Evolutionary conservation across 192 early-diverging fungal genomes (phyloP).

Genomic region (Globomyces pollinis-pini): DNA sequence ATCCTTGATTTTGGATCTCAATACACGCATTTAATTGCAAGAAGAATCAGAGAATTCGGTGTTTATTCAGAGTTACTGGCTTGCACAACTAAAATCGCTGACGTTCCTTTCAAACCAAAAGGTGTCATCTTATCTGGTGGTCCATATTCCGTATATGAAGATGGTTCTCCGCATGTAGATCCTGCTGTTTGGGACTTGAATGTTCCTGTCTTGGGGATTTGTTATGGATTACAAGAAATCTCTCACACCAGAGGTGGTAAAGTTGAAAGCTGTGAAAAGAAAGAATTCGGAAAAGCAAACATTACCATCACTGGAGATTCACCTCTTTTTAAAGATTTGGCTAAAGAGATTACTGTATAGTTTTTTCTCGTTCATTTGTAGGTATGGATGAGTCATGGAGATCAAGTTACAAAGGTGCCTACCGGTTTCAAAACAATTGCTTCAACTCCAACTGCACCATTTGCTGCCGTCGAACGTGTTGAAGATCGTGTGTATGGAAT

Average conservation of each 20-base stretch:
- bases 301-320: conserved; percentile 60
- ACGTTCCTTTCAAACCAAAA: conserved; percentile 92
- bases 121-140: conserved; percentile 94
- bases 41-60: conserved; percentile 90
- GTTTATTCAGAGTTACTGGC: conserved; percentile 98
- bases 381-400: conserved; percentile 99
- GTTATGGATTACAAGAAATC: conserved; percentile 98
- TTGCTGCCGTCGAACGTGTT: conserved; percentile 78
- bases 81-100: conserved; percentile 90
- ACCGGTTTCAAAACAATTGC: conserved; percentile 79
- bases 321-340: conserved; percentile 66
- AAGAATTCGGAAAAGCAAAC: conserved; percentile 91
- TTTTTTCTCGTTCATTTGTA: too few species aligned
- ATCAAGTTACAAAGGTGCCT: conserved; percentile 79
- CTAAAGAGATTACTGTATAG: conserved; percentile 51
- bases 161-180: conserved; percentile 90
- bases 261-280: conserved; percentile 77
- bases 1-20: conserved; percentile 99
- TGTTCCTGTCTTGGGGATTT: conserved; percentile 93
- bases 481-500: conserved; percentile 84
- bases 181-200: conserved; percentile 78
- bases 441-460: conserved; percentile 78
- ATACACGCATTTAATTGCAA: conserved; percentile 96
- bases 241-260: conserved; percentile 82
- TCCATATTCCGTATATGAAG: conserved; percentile 95